Evolutionary conservation across 768 basidiomycete species (phyloP), one percentile per base, ranked within the genome.

Genomic region (Pulveroboletus sp.): DNA sequence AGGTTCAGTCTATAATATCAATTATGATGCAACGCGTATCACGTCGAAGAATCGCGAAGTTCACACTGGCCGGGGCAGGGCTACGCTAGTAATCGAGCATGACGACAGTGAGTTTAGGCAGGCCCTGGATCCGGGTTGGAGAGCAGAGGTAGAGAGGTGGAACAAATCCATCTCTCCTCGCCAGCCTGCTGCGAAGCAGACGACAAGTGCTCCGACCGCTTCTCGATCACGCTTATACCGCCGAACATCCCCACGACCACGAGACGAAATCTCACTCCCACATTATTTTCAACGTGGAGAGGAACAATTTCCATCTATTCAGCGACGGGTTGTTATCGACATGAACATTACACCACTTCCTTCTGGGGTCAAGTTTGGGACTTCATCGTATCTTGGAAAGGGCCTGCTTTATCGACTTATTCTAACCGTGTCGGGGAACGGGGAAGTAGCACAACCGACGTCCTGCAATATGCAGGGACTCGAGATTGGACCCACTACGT

Each of bases 371-470:
- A 72, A 72, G 31, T 84, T 91, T 53, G 61, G 58, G 1, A 33
- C 66, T 2, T 67, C 72, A 9, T 79, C 83, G 6, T 85, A 81
- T 52, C 73, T 84, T 37, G 77, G 75, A 8, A 81, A 72, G 49
- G 85, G 87, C 1, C 72, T 75, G 58, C 76, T 93, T 16, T 63
- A 74, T 47, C 79, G 85, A 20, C 72, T 90, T 14, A 50, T 82
- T 40, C 58, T 71, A n/a, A 43, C 74, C 43, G 51, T 75, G 17
- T 61, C 65, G 19, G 59, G 65, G 25, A 47, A 51, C 7, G 49
- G 55, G 5, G 63, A 69, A 21, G 44, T 57, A 10, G 50, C 59
- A 12, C 44, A 61, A 11, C 75, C 76, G 3, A 55, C 53, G 2
- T 48, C 61, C 13, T 65, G 68, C 39, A 58, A 62, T 34, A 48